Evolutionary conservation across 805 yeast species (phyloP).

Genomic region (Hanseniaspora meyeri): DNA sequence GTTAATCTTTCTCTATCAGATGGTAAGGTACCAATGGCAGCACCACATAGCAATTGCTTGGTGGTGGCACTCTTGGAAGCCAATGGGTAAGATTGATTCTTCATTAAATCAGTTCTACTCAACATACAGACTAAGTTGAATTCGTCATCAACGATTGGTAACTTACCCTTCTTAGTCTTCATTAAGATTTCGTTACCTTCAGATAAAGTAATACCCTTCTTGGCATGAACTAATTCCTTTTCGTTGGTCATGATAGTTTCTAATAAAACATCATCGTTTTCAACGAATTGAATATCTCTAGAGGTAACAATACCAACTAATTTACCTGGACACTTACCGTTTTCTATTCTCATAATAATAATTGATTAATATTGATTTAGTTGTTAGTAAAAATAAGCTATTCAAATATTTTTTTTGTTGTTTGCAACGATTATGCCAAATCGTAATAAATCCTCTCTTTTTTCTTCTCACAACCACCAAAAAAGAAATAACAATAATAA

Average conservation of each 20-base stretch:
- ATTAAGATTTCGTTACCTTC: constrained; percentile 87
- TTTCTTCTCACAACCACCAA: constrained; percentile 15
- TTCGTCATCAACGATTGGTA: constrained; percentile 74
- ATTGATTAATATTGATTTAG: not conserved
- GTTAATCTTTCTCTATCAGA: constrained; percentile 77
- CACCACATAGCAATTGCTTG: constrained; percentile 96
- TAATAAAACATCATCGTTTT: constrained; percentile 49
- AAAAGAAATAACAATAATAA: not conserved
- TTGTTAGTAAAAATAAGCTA: constrained; percentile 7
- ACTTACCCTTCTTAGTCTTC: constrained; percentile 90
- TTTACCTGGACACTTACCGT: constrained; percentile 77
- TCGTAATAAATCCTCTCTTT: constrained; percentile 12
- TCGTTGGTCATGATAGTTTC: constrained; percentile 66
- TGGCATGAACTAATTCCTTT: constrained; percentile 69
- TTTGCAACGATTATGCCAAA: not conserved
- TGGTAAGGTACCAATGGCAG: constrained; percentile 90
- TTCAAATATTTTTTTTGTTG: not conserved
- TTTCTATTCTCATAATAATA: constrained; percentile 37
- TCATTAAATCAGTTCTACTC: constrained; percentile 92
- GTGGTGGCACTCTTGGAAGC: constrained; percentile 90
- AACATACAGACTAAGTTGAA: constrained; percentile 76
- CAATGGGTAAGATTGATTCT: constrained; percentile 82
- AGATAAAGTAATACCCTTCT: constrained; percentile 63
- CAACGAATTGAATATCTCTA: constrained; percentile 93
- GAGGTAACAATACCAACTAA: constrained; percentile 91